Evolutionary conservation across 805 yeast species (phyloP).

Genomic region (Millerozyma acaciae): DNA sequence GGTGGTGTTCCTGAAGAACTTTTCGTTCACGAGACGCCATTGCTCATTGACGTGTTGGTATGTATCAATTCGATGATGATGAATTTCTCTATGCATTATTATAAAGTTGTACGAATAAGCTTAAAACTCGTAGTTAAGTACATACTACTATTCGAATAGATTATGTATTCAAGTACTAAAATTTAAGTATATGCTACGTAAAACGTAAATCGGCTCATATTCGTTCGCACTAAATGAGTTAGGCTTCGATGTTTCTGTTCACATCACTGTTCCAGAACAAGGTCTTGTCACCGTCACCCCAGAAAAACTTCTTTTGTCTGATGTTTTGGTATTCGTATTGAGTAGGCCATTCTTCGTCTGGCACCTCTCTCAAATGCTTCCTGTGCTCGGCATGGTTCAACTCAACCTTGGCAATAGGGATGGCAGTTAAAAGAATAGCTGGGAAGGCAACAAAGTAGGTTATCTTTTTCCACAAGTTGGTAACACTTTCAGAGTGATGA

Average conservation of each 20-base stretch:
- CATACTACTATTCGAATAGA: too few species aligned
- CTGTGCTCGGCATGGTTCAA: conserved; percentile 88
- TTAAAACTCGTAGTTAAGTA: too few species aligned
- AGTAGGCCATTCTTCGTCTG: conserved; percentile 90
- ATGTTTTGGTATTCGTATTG: conserved; percentile 90
- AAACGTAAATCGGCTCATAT: too few species aligned
- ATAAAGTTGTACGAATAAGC: too few species aligned
- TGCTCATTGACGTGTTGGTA: too few species aligned
- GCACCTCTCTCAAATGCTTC: conserved; percentile 63
- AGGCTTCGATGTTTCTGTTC: conserved; percentile 72
- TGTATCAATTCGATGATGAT: too few species aligned
- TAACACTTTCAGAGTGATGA: conserved; percentile 76
- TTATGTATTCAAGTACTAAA: too few species aligned
- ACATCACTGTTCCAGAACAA: conserved; percentile 92
- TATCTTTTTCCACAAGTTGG: conserved; percentile 82
- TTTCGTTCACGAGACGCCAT: too few species aligned
- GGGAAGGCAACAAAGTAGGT: conserved; percentile 80
- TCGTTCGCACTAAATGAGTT: conserved; percentile 3
- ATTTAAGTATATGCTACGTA: too few species aligned
- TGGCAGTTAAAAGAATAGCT: conserved; percentile 68
- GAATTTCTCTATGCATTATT: too few species aligned
- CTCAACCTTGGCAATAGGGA: conserved; percentile 80
- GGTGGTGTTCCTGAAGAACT: neutral
- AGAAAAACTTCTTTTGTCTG: conserved; percentile 84
- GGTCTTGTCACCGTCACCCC: conserved; percentile 99